A percentile compares a stretch with the other conserved stretches of the same genome.
These are phyloP conservation scores for Candida yuanshanica DNA, from an alignment of 805 yeast species.

Conservation along the genomic window DNA sequence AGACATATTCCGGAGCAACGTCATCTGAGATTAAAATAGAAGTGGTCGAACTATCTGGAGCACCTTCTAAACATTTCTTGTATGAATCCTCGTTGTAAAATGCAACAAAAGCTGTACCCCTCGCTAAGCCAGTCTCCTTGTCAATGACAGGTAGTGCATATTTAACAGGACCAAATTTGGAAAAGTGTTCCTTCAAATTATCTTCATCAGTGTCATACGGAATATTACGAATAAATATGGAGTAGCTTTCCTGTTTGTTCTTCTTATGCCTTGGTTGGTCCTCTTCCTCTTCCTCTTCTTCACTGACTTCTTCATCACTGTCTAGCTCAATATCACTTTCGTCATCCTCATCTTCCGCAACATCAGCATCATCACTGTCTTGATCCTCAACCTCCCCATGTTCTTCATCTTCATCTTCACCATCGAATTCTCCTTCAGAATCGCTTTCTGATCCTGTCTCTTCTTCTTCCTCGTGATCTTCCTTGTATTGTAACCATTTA, in stretches of 20 bases:
- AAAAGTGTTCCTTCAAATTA: slow-evolving; percentile 68
- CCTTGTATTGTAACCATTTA: slow-evolving; percentile 64
- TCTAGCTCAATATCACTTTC: slow-evolving; percentile 25
- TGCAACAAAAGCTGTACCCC: slow-evolving; percentile 94
- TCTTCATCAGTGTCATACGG: slow-evolving; percentile 93
- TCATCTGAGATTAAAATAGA: slow-evolving; percentile 86
- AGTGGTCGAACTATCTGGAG: slow-evolving; percentile 63
- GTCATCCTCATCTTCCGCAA: slow-evolving; percentile 23
- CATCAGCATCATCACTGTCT: slow-evolving; percentile 24
- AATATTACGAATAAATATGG: slow-evolving; percentile 84
- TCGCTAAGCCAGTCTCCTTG: slow-evolving; percentile 76
- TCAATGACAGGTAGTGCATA: slow-evolving; percentile 94
- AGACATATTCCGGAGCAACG: slow-evolving; percentile 82
- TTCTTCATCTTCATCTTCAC: slow-evolving; percentile 19
- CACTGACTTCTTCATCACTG: slow-evolving; percentile 29
- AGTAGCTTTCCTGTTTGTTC: slow-evolving; percentile 63
- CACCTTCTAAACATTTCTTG: slow-evolving; percentile 62
- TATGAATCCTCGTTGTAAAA: slow-evolving; percentile 59
- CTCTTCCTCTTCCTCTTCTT: slow-evolving; percentile 31
- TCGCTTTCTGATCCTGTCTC: slow-evolving; percentile 35
- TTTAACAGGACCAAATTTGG: slow-evolving; percentile 76
- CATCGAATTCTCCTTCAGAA: slow-evolving; percentile 33
- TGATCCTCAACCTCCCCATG: slow-evolving; percentile 21
- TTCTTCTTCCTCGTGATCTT: slow-evolving; percentile 36
- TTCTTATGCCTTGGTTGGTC: slow-evolving; percentile 31